Evolutionary conservation across 345 rosid species (phyloP).

Genomic region (Eucalyptus marginata): DNA sequence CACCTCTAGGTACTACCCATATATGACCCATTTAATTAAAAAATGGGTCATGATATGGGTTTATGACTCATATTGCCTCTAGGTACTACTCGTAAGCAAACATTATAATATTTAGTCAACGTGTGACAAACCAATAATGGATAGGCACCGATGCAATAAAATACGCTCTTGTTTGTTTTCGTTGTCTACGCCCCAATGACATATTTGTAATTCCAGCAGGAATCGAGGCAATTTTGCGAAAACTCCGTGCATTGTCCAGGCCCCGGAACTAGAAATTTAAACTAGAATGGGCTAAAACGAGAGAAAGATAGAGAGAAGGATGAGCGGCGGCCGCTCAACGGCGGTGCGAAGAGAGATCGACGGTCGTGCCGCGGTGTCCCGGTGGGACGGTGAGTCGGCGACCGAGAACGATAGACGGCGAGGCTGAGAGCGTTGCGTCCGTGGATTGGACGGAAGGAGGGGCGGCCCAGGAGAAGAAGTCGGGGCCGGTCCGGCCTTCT

Average conservation of each 20-base stretch:
- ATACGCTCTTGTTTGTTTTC: background rate
- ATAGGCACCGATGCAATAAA: background rate
- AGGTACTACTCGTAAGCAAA: background rate
- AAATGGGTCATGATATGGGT: too few species aligned
- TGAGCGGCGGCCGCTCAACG: too few species aligned
- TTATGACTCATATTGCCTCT: too few species aligned
- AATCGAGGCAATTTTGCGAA: background rate
- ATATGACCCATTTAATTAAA: too few species aligned
- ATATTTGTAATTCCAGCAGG: background rate
- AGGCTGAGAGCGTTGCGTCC: background rate
- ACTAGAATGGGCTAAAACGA: too few species aligned
- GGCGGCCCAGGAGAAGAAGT: background rate
- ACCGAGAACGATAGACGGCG: background rate
- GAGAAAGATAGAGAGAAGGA: too few species aligned
- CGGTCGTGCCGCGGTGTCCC: too few species aligned
- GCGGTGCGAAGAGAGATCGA: too few species aligned
- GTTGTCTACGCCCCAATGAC: background rate
- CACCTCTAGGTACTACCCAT: too few species aligned
- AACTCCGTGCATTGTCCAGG: too few species aligned
- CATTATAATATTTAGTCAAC: background rate
- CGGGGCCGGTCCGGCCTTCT: background rate
- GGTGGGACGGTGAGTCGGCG: too few species aligned
- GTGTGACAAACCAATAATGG: background rate
- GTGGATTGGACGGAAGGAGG: background rate
- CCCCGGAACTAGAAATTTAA: too few species aligned